These are phyloP conservation scores for Piper betle DNA, from an alignment of 164 flowering plant genomes.

Conservation along the genomic window DNA sequence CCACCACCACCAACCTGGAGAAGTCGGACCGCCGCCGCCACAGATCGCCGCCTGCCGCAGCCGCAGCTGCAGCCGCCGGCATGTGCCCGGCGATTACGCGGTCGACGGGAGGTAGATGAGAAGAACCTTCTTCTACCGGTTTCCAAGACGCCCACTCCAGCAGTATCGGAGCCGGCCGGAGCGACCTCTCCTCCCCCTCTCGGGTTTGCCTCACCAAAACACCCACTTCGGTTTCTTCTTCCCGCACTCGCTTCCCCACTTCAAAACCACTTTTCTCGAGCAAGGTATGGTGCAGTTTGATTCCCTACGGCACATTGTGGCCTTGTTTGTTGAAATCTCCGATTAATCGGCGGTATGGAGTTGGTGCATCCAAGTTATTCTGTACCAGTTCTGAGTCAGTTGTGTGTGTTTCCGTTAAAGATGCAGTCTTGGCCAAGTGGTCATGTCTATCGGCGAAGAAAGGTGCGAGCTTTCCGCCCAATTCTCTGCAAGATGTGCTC, in stretches of 20 bases:
- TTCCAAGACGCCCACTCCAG: not conserved
- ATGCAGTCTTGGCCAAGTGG: slow-evolving; percentile 24
- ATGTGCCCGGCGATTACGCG: no score
- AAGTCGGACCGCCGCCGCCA: no score
- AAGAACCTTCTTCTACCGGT: slow-evolving; percentile 4
- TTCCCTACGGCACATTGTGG: not conserved
- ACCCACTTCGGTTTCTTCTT: not conserved
- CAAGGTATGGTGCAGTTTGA: not conserved
- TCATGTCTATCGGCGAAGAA: slow-evolving; percentile 25
- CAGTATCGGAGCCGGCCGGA: slow-evolving; percentile 1
- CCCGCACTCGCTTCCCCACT: not conserved
- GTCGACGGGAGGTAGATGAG: slow-evolving; percentile 6
- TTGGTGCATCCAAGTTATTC: slow-evolving; percentile 10
- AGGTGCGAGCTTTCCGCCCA: slow-evolving; percentile 10
- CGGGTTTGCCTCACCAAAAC: slow-evolving; percentile 7
- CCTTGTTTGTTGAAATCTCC: not conserved
- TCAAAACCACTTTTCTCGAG: slow-evolving; percentile 1
- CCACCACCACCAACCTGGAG: no score
- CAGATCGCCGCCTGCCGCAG: no score
- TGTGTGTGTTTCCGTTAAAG: slow-evolving; percentile 18
- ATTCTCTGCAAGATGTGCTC: slow-evolving; percentile 31
- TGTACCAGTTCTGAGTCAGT: slow-evolving; percentile 10
- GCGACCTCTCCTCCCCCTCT: slow-evolving; percentile 1
- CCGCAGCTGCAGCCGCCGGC: no score
- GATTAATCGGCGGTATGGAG: not conserved